These are phyloP conservation scores for Leccinum disarticulatum DNA, from an alignment of 768 basidiomycete species.

Conservation along the genomic window DNA sequence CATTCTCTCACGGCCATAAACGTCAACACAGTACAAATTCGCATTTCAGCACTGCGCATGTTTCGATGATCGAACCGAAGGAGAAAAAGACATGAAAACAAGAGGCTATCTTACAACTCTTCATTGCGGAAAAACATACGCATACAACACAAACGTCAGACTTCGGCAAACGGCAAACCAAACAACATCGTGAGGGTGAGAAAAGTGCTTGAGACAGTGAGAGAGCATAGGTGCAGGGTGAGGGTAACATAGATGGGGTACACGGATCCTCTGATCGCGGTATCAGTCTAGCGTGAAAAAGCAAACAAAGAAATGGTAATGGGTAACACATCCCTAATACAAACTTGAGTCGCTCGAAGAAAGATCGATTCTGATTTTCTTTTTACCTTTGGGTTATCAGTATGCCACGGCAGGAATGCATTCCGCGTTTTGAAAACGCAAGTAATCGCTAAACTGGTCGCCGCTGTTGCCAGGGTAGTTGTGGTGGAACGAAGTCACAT, in stretches of 20 bases:
- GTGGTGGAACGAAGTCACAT: slow-evolving; percentile 7
- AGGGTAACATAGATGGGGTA: slow-evolving; percentile 3
- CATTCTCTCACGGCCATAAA: background rate
- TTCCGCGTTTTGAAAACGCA: slow-evolving; percentile 18
- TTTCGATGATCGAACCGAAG: background rate
- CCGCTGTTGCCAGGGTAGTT: slow-evolving; percentile 4
- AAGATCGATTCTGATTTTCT: background rate
- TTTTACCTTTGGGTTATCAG: slow-evolving; percentile 8
- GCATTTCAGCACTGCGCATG: background rate
- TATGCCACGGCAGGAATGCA: slow-evolving; percentile 22
- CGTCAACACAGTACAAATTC: background rate
- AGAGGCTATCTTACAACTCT: background rate
- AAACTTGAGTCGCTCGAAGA: background rate
- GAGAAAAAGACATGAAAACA: background rate
- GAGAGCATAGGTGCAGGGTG: slow-evolving; percentile 3
- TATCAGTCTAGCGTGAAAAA: slow-evolving; percentile 7
- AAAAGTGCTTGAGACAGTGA: background rate
- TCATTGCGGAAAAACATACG: background rate
- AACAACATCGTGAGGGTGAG: background rate
- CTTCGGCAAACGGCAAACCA: background rate
- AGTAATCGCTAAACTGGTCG: slow-evolving; percentile 14
- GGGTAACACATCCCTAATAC: background rate
- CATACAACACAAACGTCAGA: background rate
- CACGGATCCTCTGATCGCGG: background rate
- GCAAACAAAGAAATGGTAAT: background rate